A percentile compares a stretch with the other conserved stretches of the same genome.
Evolutionary conservation across 768 basidiomycete genomes (phyloP).

Genomic region (Pholiota microspora): DNA sequence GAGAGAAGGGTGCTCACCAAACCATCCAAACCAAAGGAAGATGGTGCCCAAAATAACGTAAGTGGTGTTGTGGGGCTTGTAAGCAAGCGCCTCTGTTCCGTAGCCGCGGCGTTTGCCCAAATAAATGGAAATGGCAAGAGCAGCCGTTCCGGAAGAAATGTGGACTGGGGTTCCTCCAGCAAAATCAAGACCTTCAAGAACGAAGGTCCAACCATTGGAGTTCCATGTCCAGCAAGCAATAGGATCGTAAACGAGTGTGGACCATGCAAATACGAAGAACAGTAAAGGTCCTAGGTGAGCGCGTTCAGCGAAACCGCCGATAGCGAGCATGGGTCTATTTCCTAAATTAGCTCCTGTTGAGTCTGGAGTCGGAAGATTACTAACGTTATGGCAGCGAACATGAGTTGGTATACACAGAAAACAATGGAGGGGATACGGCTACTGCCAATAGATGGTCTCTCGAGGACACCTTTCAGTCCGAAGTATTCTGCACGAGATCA

Average conservation of each 20-base stretch:
- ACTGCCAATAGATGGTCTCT: slow-evolving; percentile 71
- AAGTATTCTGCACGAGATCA: slow-evolving; percentile 62
- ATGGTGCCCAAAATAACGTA: slow-evolving; percentile 91
- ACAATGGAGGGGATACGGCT: slow-evolving; percentile 68
- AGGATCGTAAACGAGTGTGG: slow-evolving; percentile 88
- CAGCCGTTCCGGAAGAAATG: slow-evolving; percentile 91
- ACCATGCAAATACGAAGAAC: slow-evolving; percentile 91
- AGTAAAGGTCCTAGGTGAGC: slow-evolving; percentile 81
- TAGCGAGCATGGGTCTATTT: slow-evolving; percentile 75
- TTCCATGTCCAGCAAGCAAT: slow-evolving; percentile 99
- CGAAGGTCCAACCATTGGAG: slow-evolving; percentile 67
- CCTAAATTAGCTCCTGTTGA: not conserved
- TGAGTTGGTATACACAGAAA: slow-evolving; percentile 85
- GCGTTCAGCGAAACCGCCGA: slow-evolving; percentile 94
- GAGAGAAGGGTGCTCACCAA: slow-evolving; percentile 36
- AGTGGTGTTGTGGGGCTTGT: slow-evolving; percentile 91
- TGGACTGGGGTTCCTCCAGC: slow-evolving; percentile 99
- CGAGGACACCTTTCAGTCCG: slow-evolving; percentile 75
- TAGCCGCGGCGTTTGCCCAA: slow-evolving; percentile 91
- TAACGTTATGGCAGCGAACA: slow-evolving; percentile 89
- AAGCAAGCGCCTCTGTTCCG: slow-evolving; percentile 88
- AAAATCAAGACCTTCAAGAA: slow-evolving; percentile 85
- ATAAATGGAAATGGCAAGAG: slow-evolving; percentile 90
- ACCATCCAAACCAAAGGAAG: slow-evolving; percentile 96
- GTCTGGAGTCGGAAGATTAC: slow-evolving; percentile 26